A percentile compares a stretch with the other conserved stretches of the same genome.
Conservation (phyloP, 768 basidiomycete genomes). For the Boletus barrowsii region DNA sequence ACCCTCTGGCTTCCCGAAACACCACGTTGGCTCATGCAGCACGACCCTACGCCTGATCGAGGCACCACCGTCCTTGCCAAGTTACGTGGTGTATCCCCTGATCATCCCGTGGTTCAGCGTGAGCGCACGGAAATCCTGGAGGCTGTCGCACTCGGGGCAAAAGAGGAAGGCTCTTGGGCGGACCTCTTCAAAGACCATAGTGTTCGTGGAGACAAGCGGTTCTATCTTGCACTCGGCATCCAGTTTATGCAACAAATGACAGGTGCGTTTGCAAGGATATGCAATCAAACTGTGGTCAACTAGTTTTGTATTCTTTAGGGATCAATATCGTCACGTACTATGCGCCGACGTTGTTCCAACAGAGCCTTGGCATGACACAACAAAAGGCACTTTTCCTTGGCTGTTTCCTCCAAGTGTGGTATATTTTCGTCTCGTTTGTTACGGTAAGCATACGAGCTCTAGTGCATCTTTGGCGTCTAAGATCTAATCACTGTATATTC, state of each 20-base stretch:
- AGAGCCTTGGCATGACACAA: not conserved
- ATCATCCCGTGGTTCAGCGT: not conserved
- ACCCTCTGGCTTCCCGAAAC: not conserved
- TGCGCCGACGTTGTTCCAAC: not conserved
- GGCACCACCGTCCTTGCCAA: not conserved
- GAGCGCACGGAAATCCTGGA: not conserved
- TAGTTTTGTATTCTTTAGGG: not conserved
- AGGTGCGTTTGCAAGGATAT: not conserved
- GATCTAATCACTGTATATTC: too few species aligned
- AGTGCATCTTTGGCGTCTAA: too few species aligned
- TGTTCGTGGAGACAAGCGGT: not conserved
- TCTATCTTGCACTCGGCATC: not conserved
- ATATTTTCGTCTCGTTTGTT: not conserved
- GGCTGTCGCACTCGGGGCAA: not conserved
- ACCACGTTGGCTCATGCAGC: not conserved
- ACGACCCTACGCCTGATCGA: not conserved
- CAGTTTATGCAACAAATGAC: not conserved
- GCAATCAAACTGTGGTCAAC: not conserved
- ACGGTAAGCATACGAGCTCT: not conserved
- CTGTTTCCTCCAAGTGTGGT: not conserved
- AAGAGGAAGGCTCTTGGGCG: not conserved
- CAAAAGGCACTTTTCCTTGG: not conserved
- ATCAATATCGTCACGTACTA: not conserved
- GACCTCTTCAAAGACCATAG: not conserved
- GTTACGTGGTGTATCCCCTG: not conserved